These are phyloP conservation scores for Trichoderma sp. DNA, from an alignment of 2,329 filamentous ascomycete genomes.

Conservation along the genomic window DNA sequence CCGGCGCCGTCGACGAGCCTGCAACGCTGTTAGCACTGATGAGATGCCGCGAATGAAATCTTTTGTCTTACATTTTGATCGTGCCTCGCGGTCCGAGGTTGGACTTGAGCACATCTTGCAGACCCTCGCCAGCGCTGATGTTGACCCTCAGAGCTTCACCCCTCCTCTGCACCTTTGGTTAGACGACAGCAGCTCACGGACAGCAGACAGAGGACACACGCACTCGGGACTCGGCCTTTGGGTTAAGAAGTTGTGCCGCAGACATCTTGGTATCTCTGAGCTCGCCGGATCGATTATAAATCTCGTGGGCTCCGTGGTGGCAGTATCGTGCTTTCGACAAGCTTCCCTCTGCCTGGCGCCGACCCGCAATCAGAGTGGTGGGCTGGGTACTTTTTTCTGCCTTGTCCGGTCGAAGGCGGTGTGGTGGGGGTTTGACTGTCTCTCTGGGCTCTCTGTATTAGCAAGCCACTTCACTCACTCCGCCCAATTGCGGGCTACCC, in stretches of 20 bases:
- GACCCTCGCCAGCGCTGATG: slow-evolving; percentile 92
- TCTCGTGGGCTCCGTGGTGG: slow-evolving; percentile 23
- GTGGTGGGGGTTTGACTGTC: slow-evolving; percentile 25
- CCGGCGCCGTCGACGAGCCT: slow-evolving; percentile 71
- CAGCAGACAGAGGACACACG: slow-evolving; percentile 38
- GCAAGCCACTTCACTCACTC: neutral
- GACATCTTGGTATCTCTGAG: slow-evolving; percentile 65
- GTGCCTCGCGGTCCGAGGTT: slow-evolving; percentile 93
- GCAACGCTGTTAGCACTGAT: neutral
- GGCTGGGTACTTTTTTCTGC: slow-evolving; percentile 26
- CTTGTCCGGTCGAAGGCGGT: slow-evolving; percentile 33
- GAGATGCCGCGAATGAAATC: neutral
- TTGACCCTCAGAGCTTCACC: slow-evolving; percentile 97
- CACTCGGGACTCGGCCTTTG: slow-evolving; percentile 97
- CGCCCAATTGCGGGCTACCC: neutral
- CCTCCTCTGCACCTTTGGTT: slow-evolving; percentile 65
- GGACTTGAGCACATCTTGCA: slow-evolving; percentile 92
- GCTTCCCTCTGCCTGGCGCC: slow-evolving; percentile 23
- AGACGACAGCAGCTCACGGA: slow-evolving; percentile 5
- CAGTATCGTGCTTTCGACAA: slow-evolving; percentile 27
- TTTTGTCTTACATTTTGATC: slow-evolving; percentile 76
- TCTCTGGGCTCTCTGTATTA: neutral
- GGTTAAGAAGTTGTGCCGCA: slow-evolving; percentile 96
- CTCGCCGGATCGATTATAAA: slow-evolving; percentile 8
- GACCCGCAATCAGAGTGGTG: slow-evolving; percentile 24